Conservation (phyloP, 306 rosid species). For the Herpetospermum pedunculosum region DNA sequence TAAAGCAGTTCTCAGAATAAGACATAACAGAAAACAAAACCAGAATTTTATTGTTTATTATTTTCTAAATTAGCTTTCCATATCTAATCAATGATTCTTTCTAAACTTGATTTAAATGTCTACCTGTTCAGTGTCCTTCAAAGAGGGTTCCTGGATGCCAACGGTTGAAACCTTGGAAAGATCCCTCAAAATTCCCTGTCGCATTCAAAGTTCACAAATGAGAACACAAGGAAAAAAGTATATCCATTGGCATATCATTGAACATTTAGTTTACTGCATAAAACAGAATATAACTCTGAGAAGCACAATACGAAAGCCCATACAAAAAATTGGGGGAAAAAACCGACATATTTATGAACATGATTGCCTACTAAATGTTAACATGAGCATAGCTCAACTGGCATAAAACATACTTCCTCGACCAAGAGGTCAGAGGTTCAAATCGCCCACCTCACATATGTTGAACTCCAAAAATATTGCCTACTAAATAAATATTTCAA, state of each 20-base stretch:
- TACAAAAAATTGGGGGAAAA: neutral
- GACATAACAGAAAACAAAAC: neutral
- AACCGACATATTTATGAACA: neutral
- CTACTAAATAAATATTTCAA: neutral
- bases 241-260: neutral
- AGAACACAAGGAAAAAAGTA: neutral
- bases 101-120: neutral
- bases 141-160: conserved; percentile 18
- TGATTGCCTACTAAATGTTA: neutral
- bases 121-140: conserved; percentile 36
- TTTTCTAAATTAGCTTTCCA: neutral
- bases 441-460: no score
- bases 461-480: no score
- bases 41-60: neutral
- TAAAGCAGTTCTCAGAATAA: neutral
- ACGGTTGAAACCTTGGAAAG: conserved; percentile 24
- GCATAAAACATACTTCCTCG: no score
- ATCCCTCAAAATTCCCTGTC: conserved; percentile 36
- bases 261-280: neutral
- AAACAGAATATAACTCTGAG: neutral
- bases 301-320: neutral
- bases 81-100: neutral
- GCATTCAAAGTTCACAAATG: conserved; percentile 1
- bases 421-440: no score
- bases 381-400: no score